phyloP scores from a whole-genome alignment of 139 green algal species.

The Trebouxia sp. region DNA sequence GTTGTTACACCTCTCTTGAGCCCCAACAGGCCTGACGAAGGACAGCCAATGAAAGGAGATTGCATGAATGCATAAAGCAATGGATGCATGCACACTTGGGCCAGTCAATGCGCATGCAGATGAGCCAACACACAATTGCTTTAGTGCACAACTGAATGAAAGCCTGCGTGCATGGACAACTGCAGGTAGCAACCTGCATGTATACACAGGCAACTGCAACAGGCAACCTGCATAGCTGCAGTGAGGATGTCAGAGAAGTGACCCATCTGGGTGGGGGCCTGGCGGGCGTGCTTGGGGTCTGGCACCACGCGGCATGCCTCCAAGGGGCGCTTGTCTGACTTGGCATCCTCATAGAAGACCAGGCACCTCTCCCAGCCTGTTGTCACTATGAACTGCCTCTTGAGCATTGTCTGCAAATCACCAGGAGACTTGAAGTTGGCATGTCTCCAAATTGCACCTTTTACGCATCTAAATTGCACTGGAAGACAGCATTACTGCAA shows the following conservation, averaged over 20 bases:
- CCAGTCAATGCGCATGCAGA: too few species aligned
- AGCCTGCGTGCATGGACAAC: too few species aligned
- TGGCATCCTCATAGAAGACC: slow-evolving; percentile 61
- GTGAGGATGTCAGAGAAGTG: slow-evolving; percentile 53
- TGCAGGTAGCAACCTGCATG: too few species aligned
- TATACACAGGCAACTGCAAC: too few species aligned
- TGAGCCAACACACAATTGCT: too few species aligned
- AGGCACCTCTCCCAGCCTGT: slow-evolving; percentile 64
- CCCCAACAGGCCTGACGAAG: too few species aligned
- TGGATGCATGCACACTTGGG: too few species aligned
- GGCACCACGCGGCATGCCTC: slow-evolving; percentile 37
- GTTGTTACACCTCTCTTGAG: too few species aligned
- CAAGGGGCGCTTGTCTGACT: slow-evolving; percentile 36
- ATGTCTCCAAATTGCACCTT: neutral
- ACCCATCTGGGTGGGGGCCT: neutral
- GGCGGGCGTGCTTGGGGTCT: slow-evolving; percentile 38
- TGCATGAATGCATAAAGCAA: too few species aligned
- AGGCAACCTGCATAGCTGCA: neutral
- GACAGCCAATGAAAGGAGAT: too few species aligned
- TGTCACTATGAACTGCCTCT: slow-evolving; percentile 53
- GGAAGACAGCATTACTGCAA: neutral
- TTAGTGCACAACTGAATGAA: too few species aligned
- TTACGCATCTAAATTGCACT: neutral
- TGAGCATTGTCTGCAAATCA: slow-evolving; percentile 34
- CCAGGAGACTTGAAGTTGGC: neutral